Percentiles rank a stretch among this genome's conserved stretches.
phyloP scores from a whole-genome alignment of 768 basidiomycete genomes.

The Termitomyces sp. region DNA sequence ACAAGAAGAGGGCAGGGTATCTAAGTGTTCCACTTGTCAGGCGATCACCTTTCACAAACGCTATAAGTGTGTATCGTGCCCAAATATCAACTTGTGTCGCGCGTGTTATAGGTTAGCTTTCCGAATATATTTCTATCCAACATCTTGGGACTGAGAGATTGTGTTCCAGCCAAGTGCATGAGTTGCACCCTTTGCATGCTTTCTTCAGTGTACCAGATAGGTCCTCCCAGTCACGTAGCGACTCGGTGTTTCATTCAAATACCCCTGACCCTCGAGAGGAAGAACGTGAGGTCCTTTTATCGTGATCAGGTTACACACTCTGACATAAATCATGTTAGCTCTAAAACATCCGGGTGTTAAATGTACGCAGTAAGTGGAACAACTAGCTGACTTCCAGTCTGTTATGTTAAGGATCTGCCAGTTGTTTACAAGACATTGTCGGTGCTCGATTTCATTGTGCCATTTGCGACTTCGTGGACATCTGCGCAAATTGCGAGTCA shows the following conservation, averaged over 20 bases:
- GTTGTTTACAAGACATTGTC: slow-evolving; percentile 85
- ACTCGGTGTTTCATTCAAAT: slow-evolving; percentile 28
- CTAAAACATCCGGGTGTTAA: slow-evolving; percentile 77
- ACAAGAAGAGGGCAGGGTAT: slow-evolving; percentile 66
- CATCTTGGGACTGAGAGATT: background rate
- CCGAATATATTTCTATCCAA: background rate
- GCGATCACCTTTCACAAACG: slow-evolving; percentile 54
- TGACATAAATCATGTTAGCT: slow-evolving; percentile 33
- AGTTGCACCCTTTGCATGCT: slow-evolving; percentile 84
- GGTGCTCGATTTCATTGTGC: slow-evolving; percentile 93
- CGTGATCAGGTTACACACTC: background rate
- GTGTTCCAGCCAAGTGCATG: slow-evolving; percentile 70
- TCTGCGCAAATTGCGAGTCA: slow-evolving; percentile 83
- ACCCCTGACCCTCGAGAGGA: slow-evolving; percentile 44
- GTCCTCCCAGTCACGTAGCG: slow-evolving; percentile 32
- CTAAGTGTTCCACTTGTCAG: slow-evolving; percentile 79
- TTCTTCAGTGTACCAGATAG: slow-evolving; percentile 79
- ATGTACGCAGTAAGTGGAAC: slow-evolving; percentile 71
- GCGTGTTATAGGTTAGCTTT: slow-evolving; percentile 69
- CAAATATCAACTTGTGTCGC: slow-evolving; percentile 74
- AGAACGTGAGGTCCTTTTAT: slow-evolving; percentile 40
- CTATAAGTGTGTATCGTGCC: slow-evolving; percentile 83
- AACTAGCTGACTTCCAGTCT: background rate
- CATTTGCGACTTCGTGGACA: slow-evolving; percentile 79
- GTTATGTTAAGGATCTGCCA: slow-evolving; percentile 19